phyloP scores from a whole-genome alignment of 441 rosid species.

The Rhodomyrtus psidioides region DNA sequence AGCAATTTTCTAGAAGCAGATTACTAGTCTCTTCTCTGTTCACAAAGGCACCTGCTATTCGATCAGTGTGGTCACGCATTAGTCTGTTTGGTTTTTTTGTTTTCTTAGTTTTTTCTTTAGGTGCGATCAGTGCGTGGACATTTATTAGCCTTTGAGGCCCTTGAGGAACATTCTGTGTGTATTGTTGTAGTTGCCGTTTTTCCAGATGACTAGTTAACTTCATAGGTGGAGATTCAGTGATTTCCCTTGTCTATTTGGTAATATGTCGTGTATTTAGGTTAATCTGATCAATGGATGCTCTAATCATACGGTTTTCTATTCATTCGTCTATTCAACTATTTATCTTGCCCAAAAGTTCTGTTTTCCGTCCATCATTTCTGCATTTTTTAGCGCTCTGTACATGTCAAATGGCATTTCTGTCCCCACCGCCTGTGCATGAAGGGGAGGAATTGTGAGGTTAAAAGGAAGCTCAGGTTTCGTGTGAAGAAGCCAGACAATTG shows the following conservation, averaged over 20 bases:
- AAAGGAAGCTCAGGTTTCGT: background rate
- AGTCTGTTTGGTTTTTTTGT: slow-evolving; percentile 24
- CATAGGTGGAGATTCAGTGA: background rate
- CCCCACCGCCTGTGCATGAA: background rate
- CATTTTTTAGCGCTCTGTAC: background rate
- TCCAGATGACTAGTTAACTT: background rate
- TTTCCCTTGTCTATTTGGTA: background rate
- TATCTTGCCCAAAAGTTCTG: background rate
- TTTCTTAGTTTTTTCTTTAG: slow-evolving; percentile 22
- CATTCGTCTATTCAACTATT: background rate
- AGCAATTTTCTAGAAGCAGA: slow-evolving; percentile 4
- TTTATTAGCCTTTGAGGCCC: background rate
- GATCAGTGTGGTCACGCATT: slow-evolving; percentile 3
- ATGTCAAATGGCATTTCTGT: background rate
- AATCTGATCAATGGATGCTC: background rate
- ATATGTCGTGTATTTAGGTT: background rate
- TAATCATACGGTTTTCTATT: background rate
- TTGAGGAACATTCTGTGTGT: background rate
- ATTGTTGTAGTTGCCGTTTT: background rate
- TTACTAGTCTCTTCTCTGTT: slow-evolving; percentile 14
- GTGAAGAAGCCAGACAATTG: background rate
- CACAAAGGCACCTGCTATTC: slow-evolving; percentile 8
- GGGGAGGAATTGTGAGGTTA: background rate
- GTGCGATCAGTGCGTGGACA: slow-evolving; percentile 22
- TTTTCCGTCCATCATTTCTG: background rate